Conservation (phyloP, 495 filamentous ascomycete genomes). For the Penicillium silybi region DNA sequence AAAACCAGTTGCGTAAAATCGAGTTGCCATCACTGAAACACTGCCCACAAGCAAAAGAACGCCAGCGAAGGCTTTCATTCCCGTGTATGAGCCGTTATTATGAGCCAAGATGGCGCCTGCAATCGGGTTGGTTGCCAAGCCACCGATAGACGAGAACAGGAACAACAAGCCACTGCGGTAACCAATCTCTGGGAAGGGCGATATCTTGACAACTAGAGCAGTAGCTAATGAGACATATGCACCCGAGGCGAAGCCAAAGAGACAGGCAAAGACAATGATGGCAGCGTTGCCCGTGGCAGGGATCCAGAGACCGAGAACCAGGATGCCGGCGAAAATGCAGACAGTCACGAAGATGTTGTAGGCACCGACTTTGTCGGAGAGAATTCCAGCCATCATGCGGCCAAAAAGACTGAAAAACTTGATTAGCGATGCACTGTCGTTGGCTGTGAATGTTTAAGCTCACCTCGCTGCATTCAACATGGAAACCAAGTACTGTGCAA, state of each 20-base stretch:
- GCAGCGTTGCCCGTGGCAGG: constrained; percentile 18
- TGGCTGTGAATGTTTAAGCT: neutral
- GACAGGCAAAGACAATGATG: constrained; percentile 23
- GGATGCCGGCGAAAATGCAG: constrained; percentile 19
- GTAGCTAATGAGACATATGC: constrained; percentile 27
- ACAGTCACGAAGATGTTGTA: constrained; percentile 26
- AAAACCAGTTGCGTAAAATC: constrained; percentile 11
- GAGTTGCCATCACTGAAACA: constrained; percentile 7
- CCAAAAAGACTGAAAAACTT: constrained; percentile 14
- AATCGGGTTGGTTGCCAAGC: constrained; percentile 62
- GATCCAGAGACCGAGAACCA: constrained; percentile 28
- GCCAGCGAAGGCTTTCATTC: constrained; percentile 26
- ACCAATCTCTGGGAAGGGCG: constrained; percentile 22
- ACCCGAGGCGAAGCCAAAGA: constrained; percentile 30
- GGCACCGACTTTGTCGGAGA: constrained; percentile 24
- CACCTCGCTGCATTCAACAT: constrained; percentile 65
- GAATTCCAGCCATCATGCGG: constrained; percentile 18
- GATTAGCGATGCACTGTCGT: too few species aligned
- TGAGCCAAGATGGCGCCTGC: constrained; percentile 42
- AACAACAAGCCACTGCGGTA: constrained; percentile 22
- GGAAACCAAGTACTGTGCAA: constrained; percentile 61
- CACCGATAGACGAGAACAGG: constrained; percentile 17
- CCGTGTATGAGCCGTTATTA: constrained; percentile 12
- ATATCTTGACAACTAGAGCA: constrained; percentile 26
- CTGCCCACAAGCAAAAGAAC: constrained; percentile 18